These are phyloP conservation scores for Macrotyloma uniflorum DNA, from an alignment of 306 rosid genomes.

Conservation along the genomic window DNA sequence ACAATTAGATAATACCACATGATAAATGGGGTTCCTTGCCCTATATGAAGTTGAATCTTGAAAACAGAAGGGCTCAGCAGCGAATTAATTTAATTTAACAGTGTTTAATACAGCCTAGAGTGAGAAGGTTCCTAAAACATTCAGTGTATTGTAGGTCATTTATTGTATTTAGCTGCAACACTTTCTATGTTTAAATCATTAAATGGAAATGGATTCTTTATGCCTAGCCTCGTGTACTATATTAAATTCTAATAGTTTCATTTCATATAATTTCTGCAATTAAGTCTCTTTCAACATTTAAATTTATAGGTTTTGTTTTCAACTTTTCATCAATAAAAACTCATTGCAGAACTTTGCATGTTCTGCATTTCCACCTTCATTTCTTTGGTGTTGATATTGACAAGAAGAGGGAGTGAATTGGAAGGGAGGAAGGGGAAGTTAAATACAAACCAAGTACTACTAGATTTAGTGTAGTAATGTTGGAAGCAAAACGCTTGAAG, in stretches of 20 bases:
- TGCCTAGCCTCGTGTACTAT: constrained; percentile 1
- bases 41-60: not conserved
- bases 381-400: not conserved
- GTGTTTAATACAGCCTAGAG: constrained; percentile 8
- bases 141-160: constrained; percentile 14
- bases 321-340: constrained; percentile 14
- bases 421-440: constrained; percentile 16
- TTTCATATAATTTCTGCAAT: constrained; percentile 9
- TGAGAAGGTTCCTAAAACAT: constrained; percentile 7
- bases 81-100: not conserved
- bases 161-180: not conserved
- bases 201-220: constrained; percentile 22
- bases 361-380: constrained; percentile 3
- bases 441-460: not conserved
- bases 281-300: not conserved
- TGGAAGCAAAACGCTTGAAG: not conserved
- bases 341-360: constrained; percentile 3
- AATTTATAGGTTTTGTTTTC: constrained; percentile 16
- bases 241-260: constrained; percentile 16
- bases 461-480: not conserved
- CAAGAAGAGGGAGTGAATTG: not conserved
- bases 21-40: constrained; percentile 10
- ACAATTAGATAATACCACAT: constrained; percentile 1
- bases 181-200: not conserved
- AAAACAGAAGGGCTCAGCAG: constrained; percentile 10